Conservation (phyloP, 257 asterid species). For the Capsicum rhomboideum region DNA sequence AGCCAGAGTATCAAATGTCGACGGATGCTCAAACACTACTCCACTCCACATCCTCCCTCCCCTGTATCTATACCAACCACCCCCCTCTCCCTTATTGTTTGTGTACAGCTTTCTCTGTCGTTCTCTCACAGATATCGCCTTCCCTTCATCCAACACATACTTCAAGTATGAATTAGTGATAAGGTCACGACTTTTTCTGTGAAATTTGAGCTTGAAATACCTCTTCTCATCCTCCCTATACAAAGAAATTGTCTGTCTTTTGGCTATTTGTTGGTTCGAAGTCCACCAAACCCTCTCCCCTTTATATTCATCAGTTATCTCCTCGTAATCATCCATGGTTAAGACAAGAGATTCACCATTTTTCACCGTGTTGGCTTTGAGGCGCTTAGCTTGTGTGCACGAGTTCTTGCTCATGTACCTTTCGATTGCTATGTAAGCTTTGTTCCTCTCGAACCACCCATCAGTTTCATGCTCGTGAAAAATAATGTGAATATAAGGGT, state of each 20-base stretch:
- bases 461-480: neutral
- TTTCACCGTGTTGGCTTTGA: neutral
- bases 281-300: no score
- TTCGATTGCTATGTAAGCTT: neutral
- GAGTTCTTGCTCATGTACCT: neutral
- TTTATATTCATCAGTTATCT: no score
- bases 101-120: neutral
- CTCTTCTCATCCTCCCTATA: no score
- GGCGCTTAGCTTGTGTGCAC: neutral
- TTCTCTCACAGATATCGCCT: neutral
- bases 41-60: no score
- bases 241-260: no score
- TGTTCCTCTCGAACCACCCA: neutral
- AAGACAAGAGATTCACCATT: neutral
- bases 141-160: neutral
- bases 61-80: no score
- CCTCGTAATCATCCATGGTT: slow-evolving; percentile 7
- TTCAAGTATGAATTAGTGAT: neutral
- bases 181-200: neutral
- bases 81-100: no score
- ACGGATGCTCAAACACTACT: no score
- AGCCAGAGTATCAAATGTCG: no score
- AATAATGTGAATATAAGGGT: no score
- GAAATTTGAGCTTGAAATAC: neutral
- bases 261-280: no score